Conservation (phyloP, 306 rosid species). For the Cucumis melo region DNA sequence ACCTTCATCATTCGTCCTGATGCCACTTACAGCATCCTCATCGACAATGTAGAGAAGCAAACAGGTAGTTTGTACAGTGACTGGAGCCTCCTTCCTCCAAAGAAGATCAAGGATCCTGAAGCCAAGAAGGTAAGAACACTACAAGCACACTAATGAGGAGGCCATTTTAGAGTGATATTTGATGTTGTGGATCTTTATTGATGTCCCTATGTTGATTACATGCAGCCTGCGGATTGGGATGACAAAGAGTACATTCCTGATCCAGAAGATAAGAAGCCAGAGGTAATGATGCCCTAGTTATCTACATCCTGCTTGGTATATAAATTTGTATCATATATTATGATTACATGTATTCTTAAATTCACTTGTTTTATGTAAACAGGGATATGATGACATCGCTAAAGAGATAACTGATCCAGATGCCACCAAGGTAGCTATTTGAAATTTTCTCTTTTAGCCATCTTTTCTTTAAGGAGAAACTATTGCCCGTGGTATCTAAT, state of each 20-base stretch:
- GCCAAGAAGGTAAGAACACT: conserved; percentile 57
- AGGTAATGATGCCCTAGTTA: conserved; percentile 28
- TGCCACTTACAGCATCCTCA: conserved; percentile 85
- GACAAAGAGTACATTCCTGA: conserved; percentile 92
- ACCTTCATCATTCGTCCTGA: conserved; percentile 87
- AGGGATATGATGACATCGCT: conserved; percentile 94
- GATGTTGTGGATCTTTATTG: conserved; percentile 11
- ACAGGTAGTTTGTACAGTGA: conserved; percentile 85
- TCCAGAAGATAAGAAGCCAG: conserved; percentile 95
- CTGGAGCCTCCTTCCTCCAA: conserved; percentile 91
- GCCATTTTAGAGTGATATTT: background rate
- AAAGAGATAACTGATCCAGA: conserved; percentile 75
- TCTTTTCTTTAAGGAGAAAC: background rate
- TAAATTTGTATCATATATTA: background rate
- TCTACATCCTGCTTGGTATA: background rate
- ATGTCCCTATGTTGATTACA: conserved; percentile 6
- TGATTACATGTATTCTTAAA: background rate
- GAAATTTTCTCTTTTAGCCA: background rate
- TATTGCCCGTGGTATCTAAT: conserved; percentile 59
- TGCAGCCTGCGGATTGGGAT: conserved; percentile 99
- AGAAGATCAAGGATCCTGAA: conserved; percentile 87
- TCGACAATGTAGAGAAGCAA: conserved; percentile 94
- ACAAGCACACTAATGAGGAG: background rate
- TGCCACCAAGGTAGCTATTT: conserved; percentile 68
- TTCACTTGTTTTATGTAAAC: conserved; percentile 7